Evolutionary conservation across 2,329 filamentous ascomycete genomes (phyloP).

Genomic region (Apiospora kogelbergensis): DNA sequence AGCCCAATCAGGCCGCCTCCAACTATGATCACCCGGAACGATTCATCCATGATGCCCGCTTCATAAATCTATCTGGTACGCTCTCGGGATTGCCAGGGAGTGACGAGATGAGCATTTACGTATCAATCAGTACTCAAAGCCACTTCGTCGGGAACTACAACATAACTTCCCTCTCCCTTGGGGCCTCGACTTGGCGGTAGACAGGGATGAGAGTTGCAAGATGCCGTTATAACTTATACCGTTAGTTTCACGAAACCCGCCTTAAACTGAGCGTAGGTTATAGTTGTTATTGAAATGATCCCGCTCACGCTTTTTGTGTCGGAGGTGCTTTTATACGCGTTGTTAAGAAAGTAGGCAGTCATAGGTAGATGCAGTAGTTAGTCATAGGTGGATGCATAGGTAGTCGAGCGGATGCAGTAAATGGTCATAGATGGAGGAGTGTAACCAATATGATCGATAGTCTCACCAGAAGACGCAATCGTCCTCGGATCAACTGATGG

Average conservation of each 20-base stretch:
- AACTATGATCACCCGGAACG: constrained; percentile 26
- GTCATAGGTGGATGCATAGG: no score
- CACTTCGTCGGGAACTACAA: not conserved
- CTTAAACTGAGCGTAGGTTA: not conserved
- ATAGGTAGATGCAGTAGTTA: no score
- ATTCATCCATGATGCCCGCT: not conserved
- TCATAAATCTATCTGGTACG: not conserved
- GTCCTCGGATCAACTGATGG: not conserved
- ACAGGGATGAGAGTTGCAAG: not conserved
- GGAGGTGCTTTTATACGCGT: no score
- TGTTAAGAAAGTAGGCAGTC: not conserved
- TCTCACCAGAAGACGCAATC: not conserved
- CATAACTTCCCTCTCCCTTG: no score
- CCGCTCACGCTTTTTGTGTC: not conserved
- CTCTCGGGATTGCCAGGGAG: not conserved
- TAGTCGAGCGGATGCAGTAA: no score
- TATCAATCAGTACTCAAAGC: not conserved
- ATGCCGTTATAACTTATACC: not conserved
- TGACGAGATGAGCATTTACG: not conserved
- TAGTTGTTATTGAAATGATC: not conserved
- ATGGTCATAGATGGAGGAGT: not conserved
- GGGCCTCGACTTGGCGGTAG: no score
- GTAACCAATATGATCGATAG: not conserved
- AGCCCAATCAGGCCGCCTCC: constrained; percentile 28
- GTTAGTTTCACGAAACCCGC: not conserved